Base-by-base conservation (phyloP, 1,284 basidiomycete genomes). In the Xerocomus cyaneibrunnescens region DNA sequence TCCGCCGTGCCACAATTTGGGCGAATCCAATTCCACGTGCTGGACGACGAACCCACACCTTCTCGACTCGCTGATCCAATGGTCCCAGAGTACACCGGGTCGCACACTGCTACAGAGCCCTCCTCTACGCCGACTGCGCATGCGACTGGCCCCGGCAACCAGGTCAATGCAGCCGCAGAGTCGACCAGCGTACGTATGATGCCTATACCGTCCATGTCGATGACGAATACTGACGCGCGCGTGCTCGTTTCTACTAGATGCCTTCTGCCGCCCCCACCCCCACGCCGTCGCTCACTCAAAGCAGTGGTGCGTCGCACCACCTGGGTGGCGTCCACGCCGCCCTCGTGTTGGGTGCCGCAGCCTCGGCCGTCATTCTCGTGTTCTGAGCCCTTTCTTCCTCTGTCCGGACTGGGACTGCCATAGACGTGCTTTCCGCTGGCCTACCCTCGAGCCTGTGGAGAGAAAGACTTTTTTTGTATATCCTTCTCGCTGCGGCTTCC, bases 1-100 rank as follows among this genome's bases (percentile, higher is more conserved):
- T 60, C 44, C 9, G 60, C 64, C 6, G 23, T 35, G 7, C 62
- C 62, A 2, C 62, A 64, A 27, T 63, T 60, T n/a, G 57, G 62
- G 3, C 37, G 56, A 1, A 48, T 42, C 1, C 1, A 28, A n/a
- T n/a, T 64, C 2, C 54, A 51, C 12, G 54, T 9, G 7, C 25
- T 62, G 36, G 54, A 62, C 27, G 50, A 37, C 0, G 23, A 2
- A 3, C 19, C 46, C 5, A 10, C 2, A 9, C 31, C 25, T 5
- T 49, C 41, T 1, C 34, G 16, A 7, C 13, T 23, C 16, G 7
- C 1, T 1, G 5, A 12, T 7, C 9, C 35, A 6, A n/a, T 12
- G 1, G 3, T 35, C 7, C 9, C 30, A 19, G 10, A 27, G 23
- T 19, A 31, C 4, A 22, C 32, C 1, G n/a, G 12, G 17, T 16